Conservation (phyloP, 805 yeast species). For the Wickerhamomyces bovis region DNA sequence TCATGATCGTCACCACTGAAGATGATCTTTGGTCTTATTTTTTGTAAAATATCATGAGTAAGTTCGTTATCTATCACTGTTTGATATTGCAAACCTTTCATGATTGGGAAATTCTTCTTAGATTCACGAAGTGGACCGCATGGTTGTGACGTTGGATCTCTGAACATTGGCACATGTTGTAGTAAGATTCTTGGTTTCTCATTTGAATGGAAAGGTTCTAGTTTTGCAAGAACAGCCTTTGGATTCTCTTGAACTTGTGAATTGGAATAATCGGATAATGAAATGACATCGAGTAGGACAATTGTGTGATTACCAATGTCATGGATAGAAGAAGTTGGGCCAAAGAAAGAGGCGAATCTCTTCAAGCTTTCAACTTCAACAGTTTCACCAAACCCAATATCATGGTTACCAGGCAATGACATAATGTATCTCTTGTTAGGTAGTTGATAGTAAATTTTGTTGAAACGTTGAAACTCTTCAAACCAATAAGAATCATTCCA, state of each 20-base stretch:
- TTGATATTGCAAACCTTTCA: constrained; percentile 80
- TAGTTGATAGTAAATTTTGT: constrained; percentile 54
- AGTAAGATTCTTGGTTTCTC: constrained; percentile 60
- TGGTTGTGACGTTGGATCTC: constrained; percentile 51
- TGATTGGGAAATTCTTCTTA: constrained; percentile 55
- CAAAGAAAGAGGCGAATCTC: constrained; percentile 70
- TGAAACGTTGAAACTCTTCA: constrained; percentile 64
- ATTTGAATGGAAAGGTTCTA: constrained; percentile 23
- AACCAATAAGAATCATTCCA: constrained; percentile 73
- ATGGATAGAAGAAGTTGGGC: constrained; percentile 50
- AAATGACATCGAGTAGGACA: constrained; percentile 76
- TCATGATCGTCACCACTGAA: constrained; percentile 98
- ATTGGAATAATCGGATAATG: constrained; percentile 58
- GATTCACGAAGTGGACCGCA: constrained; percentile 84
- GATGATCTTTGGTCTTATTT: constrained; percentile 58
- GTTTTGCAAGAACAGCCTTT: constrained; percentile 40
- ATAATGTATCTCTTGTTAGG: constrained; percentile 37
- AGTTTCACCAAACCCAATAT: constrained; percentile 85
- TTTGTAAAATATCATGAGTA: constrained; percentile 50
- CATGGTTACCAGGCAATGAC: constrained; percentile 90
- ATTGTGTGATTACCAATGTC: constrained; percentile 65
- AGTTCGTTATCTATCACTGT: constrained; percentile 69
- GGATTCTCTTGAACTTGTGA: constrained; percentile 42
- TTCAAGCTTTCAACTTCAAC: constrained; percentile 49
- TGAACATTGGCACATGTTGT: constrained; percentile 82